Conservation (phyloP, 139 green algal species). For the Volvox reticuliferus region DNA sequence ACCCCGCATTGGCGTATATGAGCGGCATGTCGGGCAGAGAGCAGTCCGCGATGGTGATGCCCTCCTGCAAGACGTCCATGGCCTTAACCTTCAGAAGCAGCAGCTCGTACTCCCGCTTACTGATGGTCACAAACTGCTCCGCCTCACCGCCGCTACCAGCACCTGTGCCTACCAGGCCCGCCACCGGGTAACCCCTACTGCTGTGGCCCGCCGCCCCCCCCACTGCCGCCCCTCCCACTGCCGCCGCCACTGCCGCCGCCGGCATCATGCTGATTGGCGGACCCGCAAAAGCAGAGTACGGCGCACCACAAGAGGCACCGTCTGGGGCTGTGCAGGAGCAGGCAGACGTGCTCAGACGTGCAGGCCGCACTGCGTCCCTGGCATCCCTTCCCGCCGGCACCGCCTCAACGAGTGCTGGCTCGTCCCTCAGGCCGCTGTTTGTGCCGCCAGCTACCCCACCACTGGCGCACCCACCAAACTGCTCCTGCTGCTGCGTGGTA, state of each 20-base stretch:
- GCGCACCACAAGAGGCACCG: background rate
- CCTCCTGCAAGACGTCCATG: conserved; percentile 72
- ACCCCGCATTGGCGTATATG: conserved; percentile 87
- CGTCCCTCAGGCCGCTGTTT: background rate
- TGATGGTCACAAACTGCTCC: conserved; percentile 60
- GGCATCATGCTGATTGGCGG: background rate
- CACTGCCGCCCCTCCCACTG: background rate
- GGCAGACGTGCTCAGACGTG: no score
- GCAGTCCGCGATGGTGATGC: conserved; percentile 85
- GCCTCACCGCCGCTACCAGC: background rate
- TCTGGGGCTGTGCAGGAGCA: no score
- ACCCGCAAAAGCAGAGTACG: background rate
- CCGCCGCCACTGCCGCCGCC: background rate
- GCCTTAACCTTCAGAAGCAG: conserved; percentile 82
- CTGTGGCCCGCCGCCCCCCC: background rate
- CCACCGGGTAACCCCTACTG: no score
- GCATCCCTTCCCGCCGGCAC: no score
- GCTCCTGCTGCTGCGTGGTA: background rate
- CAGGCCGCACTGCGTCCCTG: no score
- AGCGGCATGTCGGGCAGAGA: conserved; percentile 86
- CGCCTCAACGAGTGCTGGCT: background rate
- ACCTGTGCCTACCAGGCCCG: no score
- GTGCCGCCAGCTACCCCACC: background rate
- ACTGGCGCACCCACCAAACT: background rate
- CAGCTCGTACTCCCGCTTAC: conserved; percentile 72